Conservation (phyloP, 108 stramenopile species). For the Nitzschia inconspicua region DNA sequence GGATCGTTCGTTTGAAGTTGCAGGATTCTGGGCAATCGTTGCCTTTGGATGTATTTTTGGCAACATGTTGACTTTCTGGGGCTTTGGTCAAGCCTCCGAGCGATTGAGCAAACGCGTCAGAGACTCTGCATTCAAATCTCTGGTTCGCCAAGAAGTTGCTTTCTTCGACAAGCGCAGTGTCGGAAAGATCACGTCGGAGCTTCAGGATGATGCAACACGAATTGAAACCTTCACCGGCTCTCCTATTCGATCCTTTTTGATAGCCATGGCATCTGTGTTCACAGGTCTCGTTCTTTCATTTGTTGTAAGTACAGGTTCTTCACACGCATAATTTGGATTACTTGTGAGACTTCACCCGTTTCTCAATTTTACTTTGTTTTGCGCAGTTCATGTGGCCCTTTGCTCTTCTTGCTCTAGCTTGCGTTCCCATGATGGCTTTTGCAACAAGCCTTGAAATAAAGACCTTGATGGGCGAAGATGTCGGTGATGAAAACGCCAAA, state of each 20-base stretch:
- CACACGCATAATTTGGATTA: background rate
- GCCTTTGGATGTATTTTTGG: constrained; percentile 51
- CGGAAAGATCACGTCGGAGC: constrained; percentile 71
- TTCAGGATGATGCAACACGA: constrained; percentile 79
- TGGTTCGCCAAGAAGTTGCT: constrained; percentile 73
- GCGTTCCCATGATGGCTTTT: constrained; percentile 74
- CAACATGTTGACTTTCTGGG: constrained; percentile 51
- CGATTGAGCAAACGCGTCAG: constrained; percentile 68
- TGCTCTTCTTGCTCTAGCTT: constrained; percentile 63
- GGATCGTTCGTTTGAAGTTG: constrained; percentile 37
- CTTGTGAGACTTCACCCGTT: background rate
- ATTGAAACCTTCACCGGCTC: constrained; percentile 69
- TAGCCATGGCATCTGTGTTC: constrained; percentile 50
- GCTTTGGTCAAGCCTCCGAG: constrained; percentile 73
- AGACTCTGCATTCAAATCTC: constrained; percentile 46
- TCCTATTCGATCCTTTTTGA: constrained; percentile 57
- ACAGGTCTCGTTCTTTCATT: constrained; percentile 63
- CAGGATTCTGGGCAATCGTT: constrained; percentile 38
- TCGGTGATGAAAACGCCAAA: constrained; percentile 1
- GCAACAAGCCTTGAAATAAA: constrained; percentile 75
- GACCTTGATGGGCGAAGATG: background rate
- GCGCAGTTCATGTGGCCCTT: constrained; percentile 73
- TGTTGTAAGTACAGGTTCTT: constrained; percentile 13
- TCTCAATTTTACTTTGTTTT: background rate
- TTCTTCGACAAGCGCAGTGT: constrained; percentile 69